These are phyloP conservation scores for Conringia planisiliqua DNA, from an alignment of 345 rosid species.

Conservation along the genomic window DNA sequence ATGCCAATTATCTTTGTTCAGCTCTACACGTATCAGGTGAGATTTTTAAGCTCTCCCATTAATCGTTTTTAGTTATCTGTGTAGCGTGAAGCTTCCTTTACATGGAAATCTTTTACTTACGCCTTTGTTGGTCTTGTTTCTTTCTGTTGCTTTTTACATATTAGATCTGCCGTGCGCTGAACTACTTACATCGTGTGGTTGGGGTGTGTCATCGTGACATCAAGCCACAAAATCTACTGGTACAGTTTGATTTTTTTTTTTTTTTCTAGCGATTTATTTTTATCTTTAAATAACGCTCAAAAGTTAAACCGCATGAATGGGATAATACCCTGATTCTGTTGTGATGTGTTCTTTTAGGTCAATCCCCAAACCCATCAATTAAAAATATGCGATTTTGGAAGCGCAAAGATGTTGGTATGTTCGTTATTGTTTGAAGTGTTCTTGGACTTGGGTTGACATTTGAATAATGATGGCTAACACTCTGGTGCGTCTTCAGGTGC, in stretches of 20 bases:
- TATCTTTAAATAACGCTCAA: not conserved
- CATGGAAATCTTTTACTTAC: constrained; percentile 35
- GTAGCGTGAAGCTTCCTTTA: not conserved
- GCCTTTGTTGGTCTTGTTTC: constrained; percentile 54
- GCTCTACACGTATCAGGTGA: constrained; percentile 85
- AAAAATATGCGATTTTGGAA: constrained; percentile 96
- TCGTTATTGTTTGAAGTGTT: not conserved
- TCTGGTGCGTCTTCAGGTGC: constrained; percentile 50
- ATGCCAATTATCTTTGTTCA: constrained; percentile 82
- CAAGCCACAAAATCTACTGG: constrained; percentile 97
- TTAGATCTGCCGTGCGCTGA: constrained; percentile 93
- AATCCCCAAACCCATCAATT: constrained; percentile 84
- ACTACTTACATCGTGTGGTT: constrained; percentile 82
- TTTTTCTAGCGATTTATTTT: constrained; percentile 17
- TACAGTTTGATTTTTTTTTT: constrained; percentile 28
- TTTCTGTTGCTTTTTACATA: constrained; percentile 60
- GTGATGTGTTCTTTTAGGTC: constrained; percentile 51
- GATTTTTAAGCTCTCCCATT: constrained; percentile 13
- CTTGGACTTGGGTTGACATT: constrained; percentile 4
- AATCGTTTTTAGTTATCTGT: constrained; percentile 1
- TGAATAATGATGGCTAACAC: not conserved
- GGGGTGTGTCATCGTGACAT: constrained; percentile 98
- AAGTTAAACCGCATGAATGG: not conserved
- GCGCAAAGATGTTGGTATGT: constrained; percentile 98
- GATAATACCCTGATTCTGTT: not conserved